These are phyloP conservation scores for Colletotrichum orchidophilum DNA, from an alignment of 2,329 filamentous ascomycete species.

Conservation along the genomic window DNA sequence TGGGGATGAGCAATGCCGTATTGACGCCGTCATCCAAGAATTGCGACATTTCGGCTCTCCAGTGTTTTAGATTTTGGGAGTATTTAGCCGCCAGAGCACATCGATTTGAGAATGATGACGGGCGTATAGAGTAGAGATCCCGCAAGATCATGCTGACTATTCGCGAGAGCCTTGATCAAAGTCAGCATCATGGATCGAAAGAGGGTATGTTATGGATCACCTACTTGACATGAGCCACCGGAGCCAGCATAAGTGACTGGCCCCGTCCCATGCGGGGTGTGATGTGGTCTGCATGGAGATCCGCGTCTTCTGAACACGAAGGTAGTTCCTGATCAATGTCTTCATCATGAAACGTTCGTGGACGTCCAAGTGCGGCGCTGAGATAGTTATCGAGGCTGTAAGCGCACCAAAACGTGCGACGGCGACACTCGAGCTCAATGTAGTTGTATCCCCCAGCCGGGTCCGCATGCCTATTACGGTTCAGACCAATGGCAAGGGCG, in stretches of 20 bases:
- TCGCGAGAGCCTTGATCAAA: slow-evolving; percentile 40
- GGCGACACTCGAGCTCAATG: slow-evolving; percentile 50
- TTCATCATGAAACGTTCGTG: slow-evolving; percentile 69
- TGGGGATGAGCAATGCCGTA: slow-evolving; percentile 45
- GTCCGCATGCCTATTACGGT: slow-evolving; percentile 42
- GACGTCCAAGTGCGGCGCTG: slow-evolving; percentile 68
- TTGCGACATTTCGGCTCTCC: slow-evolving; percentile 45
- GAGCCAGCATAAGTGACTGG: slow-evolving; percentile 45
- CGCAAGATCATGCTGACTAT: slow-evolving; percentile 48
- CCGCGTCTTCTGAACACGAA: slow-evolving; percentile 58
- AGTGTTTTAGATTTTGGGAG: slow-evolving; percentile 44
- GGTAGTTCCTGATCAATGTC: slow-evolving; percentile 72
- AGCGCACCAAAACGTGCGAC: slow-evolving; percentile 68
- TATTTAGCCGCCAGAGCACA: slow-evolving; percentile 40
- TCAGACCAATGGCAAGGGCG: slow-evolving; percentile 50
- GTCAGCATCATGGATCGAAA: not conserved
- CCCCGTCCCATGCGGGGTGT: slow-evolving; percentile 23
- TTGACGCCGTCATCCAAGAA: slow-evolving; percentile 51
- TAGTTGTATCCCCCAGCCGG: slow-evolving; percentile 38
- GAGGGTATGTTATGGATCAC: not conserved
- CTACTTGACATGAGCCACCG: slow-evolving; percentile 48
- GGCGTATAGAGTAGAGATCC: slow-evolving; percentile 47
- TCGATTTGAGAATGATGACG: slow-evolving; percentile 40
- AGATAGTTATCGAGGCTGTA: slow-evolving; percentile 73
- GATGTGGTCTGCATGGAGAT: slow-evolving; percentile 32